Percentiles rank a stretch among this genome's conserved stretches.
Evolutionary conservation across 305 asterid species (phyloP).

Genomic region (Solanum hybrid): DNA sequence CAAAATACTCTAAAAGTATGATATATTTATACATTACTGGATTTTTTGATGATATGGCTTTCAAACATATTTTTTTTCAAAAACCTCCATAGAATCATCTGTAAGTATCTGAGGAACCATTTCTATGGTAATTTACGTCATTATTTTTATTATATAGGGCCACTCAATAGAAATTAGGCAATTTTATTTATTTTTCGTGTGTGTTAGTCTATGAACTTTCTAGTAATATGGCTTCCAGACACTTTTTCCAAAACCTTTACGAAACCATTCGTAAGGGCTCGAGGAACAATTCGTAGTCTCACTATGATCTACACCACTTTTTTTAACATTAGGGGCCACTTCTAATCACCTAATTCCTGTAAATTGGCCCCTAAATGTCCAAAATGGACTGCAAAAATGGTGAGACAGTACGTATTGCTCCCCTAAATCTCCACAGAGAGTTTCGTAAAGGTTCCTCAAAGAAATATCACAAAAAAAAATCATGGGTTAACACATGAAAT

Average conservation of each 20-base stretch:
- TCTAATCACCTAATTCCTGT: accelerated
- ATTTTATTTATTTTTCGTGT: neutral
- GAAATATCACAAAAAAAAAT: neutral
- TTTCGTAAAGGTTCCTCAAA: neutral
- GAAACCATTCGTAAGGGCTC: neutral
- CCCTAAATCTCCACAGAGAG: neutral
- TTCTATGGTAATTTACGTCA: neutral
- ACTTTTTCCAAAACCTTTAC: neutral
- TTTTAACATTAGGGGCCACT: neutral
- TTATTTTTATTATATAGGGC: neutral
- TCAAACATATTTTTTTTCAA: neutral
- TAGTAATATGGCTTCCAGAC: neutral
- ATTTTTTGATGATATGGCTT: neutral
- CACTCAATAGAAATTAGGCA: neutral
- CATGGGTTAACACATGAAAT: neutral
- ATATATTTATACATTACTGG: neutral
- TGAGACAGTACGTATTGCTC: neutral
- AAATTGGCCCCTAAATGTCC: neutral
- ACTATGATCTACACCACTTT: neutral
- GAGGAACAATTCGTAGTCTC: neutral
- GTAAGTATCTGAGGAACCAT: neutral
- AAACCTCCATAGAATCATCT: neutral
- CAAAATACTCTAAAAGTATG: neutral
- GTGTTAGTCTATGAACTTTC: neutral
- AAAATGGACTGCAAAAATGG: neutral